These are phyloP conservation scores for Ceriops tagal DNA, from an alignment of 345 rosid genomes.

Conservation along the genomic window DNA sequence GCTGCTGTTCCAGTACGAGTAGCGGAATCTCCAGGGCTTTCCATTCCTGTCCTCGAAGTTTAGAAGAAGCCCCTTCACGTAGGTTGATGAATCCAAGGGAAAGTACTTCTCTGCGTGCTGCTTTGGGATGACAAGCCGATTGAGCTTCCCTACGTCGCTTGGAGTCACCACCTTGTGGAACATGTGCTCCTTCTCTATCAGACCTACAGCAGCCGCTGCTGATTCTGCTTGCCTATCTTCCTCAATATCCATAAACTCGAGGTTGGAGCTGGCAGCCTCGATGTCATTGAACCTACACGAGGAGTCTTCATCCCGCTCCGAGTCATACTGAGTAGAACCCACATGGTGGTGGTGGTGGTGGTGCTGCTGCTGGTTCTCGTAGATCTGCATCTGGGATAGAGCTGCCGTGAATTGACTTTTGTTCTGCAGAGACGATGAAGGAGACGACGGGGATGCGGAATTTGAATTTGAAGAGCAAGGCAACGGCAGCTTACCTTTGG, in stretches of 20 bases:
- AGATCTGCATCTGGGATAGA: slow-evolving; percentile 8
- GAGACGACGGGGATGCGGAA: slow-evolving; percentile 14
- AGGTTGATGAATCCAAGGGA: slow-evolving; percentile 67
- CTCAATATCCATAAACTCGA: slow-evolving; percentile 21
- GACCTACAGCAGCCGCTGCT: slow-evolving; percentile 8
- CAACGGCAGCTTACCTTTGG: slow-evolving; percentile 27
- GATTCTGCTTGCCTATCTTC: slow-evolving; percentile 15
- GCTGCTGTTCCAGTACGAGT: slow-evolving; percentile 94
- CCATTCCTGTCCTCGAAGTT: slow-evolving; percentile 82
- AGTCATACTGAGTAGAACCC: slow-evolving; percentile 24
- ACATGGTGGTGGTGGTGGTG: slow-evolving; percentile 16
- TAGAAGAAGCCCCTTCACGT: slow-evolving; percentile 75
- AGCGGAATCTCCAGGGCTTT: slow-evolving; percentile 78
- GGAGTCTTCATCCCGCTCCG: slow-evolving; percentile 21
- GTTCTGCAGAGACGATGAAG: slow-evolving; percentile 6
- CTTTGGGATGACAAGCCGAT: slow-evolving; percentile 58
- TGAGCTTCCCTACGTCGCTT: slow-evolving; percentile 65
- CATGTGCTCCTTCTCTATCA: slow-evolving; percentile 48
- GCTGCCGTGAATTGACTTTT: not conserved
- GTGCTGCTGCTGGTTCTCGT: slow-evolving; percentile 1
- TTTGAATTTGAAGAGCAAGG: slow-evolving; percentile 31
- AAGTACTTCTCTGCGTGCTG: slow-evolving; percentile 80
- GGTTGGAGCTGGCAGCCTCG: not conserved
- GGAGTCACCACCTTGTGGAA: slow-evolving; percentile 64
- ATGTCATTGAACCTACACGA: slow-evolving; percentile 1